Base-by-base conservation (phyloP, 768 basidiomycete genomes). In the Mycena leptocephala region DNA sequence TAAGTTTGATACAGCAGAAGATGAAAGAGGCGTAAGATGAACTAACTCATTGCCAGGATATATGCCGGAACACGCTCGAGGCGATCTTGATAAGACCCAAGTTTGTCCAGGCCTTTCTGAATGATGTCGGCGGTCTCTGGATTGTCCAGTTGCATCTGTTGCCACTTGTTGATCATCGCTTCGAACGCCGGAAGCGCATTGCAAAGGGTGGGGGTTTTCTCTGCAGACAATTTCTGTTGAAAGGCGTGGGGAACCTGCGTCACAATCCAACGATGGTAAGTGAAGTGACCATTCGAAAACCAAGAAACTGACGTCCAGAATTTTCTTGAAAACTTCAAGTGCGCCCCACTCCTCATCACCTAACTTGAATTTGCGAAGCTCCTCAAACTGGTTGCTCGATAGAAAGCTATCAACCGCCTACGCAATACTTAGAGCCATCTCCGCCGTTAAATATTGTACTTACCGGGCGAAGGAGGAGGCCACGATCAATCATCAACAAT, bases 401-500 rank as follows among this genome's bases (percentile, higher is more conserved):
- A 81, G 72, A 61, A 82, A 80, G 35, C 58, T 37, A 10, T 79
- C 73, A 67, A 83, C 81, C 13, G 81, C 80, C 84, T 83, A 59
- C 10, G 28, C 46, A 76, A 46, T 28, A 28, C 26, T 53, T 43
- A 43, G 18, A 14, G 39, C 39, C 77, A 56, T 35, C 22, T 18
- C 8, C 5, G 14, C 24, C 74, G 67, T 18, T 67, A 37, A 53
- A 78, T 65, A 65, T 39, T 62, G 58, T 9, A 75, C 78, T 24
- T 75, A 84, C 82, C 43, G 69, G 55, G 46, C 77, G 74, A 32
- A 84, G 77, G 30, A 79, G 26, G 26, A 85, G 62, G 9, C 76
- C 81, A 24, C 80, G 70, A 30, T 82, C 76, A 68, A 84, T 80
- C 84, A 85, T 85, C 0, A 82, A 72, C 14, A 79, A 59, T 7